Conservation (phyloP, 192 early-diverging fungal genomes). For the Gonapodya sp. region DNA sequence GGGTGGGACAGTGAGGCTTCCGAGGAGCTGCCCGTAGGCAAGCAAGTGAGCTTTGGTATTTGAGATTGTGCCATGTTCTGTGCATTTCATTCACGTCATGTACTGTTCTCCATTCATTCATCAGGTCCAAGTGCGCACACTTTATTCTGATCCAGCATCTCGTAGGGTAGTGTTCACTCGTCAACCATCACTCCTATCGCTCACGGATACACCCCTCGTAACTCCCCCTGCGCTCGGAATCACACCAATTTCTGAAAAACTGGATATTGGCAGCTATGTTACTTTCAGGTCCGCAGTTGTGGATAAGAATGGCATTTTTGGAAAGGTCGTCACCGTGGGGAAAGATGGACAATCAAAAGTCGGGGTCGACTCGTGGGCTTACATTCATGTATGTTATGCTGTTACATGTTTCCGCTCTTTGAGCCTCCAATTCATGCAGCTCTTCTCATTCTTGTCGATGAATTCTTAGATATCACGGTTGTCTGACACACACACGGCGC, state of each 20-base stretch:
- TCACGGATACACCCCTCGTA: background rate
- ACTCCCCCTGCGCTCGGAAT: background rate
- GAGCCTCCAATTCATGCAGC: background rate
- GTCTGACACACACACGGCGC: conserved; percentile 42
- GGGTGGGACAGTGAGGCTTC: background rate
- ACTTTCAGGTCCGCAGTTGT: background rate
- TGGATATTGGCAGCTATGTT: background rate
- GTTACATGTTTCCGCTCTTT: too few species aligned
- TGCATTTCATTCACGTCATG: too few species aligned
- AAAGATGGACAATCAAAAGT: background rate
- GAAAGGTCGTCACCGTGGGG: background rate
- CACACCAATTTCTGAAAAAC: background rate
- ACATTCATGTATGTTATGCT: conserved; percentile 47
- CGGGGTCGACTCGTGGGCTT: conserved; percentile 25
- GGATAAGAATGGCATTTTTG: background rate
- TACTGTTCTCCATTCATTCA: background rate
- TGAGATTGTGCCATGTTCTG: too few species aligned
- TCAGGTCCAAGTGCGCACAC: background rate
- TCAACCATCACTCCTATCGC: background rate
- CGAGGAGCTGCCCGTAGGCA: background rate
- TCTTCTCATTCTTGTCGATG: too few species aligned
- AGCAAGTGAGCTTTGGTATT: too few species aligned
- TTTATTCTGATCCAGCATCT: background rate
- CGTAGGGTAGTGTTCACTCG: background rate
- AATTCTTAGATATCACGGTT: conserved; percentile 46